Conservation (phyloP, 768 basidiomycete genomes). For the Rhodocollybia butyracea region DNA sequence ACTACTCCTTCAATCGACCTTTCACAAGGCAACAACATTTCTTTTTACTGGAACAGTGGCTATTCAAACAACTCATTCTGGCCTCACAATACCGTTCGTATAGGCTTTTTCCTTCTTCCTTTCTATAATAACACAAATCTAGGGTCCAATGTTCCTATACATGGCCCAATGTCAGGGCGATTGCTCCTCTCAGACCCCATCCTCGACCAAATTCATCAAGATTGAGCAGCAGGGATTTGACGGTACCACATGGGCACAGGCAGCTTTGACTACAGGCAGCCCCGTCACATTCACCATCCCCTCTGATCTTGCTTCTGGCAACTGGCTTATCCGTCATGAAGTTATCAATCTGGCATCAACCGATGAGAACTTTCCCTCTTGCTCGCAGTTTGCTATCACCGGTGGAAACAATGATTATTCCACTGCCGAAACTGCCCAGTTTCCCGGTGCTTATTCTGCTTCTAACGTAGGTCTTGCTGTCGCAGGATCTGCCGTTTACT, state of each 20-base stretch:
- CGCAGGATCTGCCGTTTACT: slow-evolving; percentile 3
- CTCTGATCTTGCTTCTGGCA: background rate
- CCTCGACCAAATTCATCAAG: slow-evolving; percentile 2
- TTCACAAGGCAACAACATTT: background rate
- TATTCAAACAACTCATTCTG: background rate
- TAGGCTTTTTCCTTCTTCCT: too few species aligned
- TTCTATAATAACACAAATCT: too few species aligned
- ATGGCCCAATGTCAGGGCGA: slow-evolving; percentile 1
- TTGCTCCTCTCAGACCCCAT: background rate
- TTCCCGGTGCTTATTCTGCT: slow-evolving; percentile 7
- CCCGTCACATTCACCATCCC: slow-evolving; percentile 4
- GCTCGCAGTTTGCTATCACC: slow-evolving; percentile 2
- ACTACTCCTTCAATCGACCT: slow-evolving; percentile 1
- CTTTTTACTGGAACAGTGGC: slow-evolving; percentile 4
- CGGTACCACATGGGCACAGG: background rate
- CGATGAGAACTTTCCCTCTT: slow-evolving; percentile 5
- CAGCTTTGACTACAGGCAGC: background rate
- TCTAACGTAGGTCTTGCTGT: background rate
- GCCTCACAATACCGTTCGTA: slow-evolving; percentile 1
- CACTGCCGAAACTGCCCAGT: background rate
- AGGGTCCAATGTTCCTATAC: slow-evolving; percentile 4
- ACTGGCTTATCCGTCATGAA: slow-evolving; percentile 2
- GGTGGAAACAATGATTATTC: slow-evolving; percentile 3
- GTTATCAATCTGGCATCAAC: slow-evolving; percentile 5
- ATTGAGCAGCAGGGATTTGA: slow-evolving; percentile 2